phyloP scores from a whole-genome alignment of 257 asterid genomes.

The Solanum arcanum region DNA sequence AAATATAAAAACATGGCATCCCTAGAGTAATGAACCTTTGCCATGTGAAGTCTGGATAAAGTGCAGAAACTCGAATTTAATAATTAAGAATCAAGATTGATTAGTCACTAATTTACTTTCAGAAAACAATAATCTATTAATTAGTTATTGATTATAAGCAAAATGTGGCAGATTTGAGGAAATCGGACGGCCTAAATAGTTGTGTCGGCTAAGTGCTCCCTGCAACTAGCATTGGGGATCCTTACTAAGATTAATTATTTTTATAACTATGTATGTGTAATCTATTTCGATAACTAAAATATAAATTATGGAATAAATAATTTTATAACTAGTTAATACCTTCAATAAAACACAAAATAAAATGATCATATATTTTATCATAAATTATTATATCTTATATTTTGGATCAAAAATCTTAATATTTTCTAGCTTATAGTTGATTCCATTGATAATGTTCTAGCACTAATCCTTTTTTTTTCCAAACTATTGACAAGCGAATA shows the following conservation, averaged over 20 bases:
- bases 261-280: too few relatives aligned
- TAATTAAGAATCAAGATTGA: neutral
- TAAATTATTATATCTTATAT: too few relatives aligned
- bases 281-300: too few relatives aligned
- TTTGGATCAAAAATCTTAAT: too few relatives aligned
- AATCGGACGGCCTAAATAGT: neutral
- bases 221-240: neutral
- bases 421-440: neutral
- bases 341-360: too few relatives aligned
- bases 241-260: too few relatives aligned
- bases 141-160: neutral
- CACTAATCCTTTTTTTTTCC: neutral
- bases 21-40: neutral
- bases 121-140: neutral
- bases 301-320: too few relatives aligned
- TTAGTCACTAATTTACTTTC: neutral
- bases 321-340: too few relatives aligned
- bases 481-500: neutral
- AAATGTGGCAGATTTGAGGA: neutral
- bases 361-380: too few relatives aligned
- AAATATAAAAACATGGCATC: neutral
- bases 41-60: neutral
- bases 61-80: neutral
- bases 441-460: neutral
- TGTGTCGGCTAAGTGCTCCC: neutral